These are phyloP conservation scores for Aspergillus melleus DNA, from an alignment of 2,329 filamentous ascomycete species.

Conservation along the genomic window DNA sequence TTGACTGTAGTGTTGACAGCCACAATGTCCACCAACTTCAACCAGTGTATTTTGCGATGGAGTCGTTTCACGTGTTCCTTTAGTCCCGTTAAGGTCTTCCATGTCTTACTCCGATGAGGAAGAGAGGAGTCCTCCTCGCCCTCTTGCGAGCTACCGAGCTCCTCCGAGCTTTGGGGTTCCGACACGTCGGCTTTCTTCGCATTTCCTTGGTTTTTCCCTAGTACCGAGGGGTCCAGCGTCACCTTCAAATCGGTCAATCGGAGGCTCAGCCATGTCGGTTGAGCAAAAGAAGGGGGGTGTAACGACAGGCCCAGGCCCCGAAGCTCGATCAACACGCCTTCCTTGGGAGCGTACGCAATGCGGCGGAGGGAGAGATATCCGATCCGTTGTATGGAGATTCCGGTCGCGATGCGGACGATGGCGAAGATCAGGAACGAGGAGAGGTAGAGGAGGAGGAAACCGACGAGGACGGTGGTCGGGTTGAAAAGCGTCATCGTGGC, in stretches of 20 bases:
- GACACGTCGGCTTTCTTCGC: slow-evolving; percentile 22
- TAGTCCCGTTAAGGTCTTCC: slow-evolving; percentile 72
- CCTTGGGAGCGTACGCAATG: slow-evolving; percentile 82
- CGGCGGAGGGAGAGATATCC: slow-evolving; percentile 90
- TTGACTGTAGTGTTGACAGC: slow-evolving; percentile 77
- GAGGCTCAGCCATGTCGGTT: slow-evolving; percentile 94
- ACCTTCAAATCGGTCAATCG: slow-evolving; percentile 82
- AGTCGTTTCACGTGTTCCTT: slow-evolving; percentile 86
- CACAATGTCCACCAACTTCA: slow-evolving; percentile 84
- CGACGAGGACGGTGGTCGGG: slow-evolving; percentile 81
- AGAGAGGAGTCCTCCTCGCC: slow-evolving; percentile 14
- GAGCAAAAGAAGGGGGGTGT: slow-evolving; percentile 92
- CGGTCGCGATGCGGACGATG: slow-evolving; percentile 85
- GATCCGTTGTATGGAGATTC: slow-evolving; percentile 91
- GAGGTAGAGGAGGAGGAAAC: slow-evolving; percentile 83
- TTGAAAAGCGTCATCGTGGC: slow-evolving; percentile 49
- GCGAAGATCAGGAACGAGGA: slow-evolving; percentile 92
- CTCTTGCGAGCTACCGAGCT: slow-evolving; percentile 19
- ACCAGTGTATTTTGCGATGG: slow-evolving; percentile 83
- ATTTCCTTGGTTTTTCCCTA: slow-evolving; percentile 41
- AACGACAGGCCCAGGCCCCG: slow-evolving; percentile 83
- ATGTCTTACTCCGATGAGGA: slow-evolving; percentile 65
- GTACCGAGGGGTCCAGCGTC: slow-evolving; percentile 72
- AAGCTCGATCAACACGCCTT: slow-evolving; percentile 87
- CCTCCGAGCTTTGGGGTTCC: slow-evolving; percentile 20